Evolutionary conservation across 2,329 filamentous ascomycete species (phyloP).

Genomic region (Coleophoma eucalyptorum): DNA sequence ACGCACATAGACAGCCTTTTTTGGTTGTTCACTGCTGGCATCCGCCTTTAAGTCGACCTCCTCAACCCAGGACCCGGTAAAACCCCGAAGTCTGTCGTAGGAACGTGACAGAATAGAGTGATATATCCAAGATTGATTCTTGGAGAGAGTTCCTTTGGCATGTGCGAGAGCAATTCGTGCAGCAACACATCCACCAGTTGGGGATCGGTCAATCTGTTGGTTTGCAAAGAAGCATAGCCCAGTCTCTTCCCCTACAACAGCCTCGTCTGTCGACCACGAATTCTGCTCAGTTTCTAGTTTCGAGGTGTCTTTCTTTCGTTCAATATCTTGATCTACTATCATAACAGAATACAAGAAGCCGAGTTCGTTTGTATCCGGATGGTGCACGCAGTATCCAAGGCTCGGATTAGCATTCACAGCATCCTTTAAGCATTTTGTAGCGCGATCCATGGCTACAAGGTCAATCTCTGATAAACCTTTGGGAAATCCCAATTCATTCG

Average conservation of each 20-base stretch:
- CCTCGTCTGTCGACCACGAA: no score
- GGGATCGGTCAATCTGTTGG: constrained; percentile 1
- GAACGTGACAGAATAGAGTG: constrained; percentile 3
- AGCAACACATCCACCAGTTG: constrained; percentile 1
- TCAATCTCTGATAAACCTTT: not conserved
- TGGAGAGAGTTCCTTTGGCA: not conserved
- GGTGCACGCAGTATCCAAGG: not conserved
- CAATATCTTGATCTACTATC: not conserved
- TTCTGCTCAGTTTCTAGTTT: no score
- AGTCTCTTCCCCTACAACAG: not conserved
- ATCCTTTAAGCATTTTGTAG: not conserved
- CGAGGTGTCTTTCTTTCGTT: not conserved
- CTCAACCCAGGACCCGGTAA: not conserved
- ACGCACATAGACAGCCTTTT: not conserved
- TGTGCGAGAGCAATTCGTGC: constrained; percentile 3
- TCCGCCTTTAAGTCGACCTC: not conserved
- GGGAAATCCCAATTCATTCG: not conserved
- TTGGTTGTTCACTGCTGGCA: not conserved
- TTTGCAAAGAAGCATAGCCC: not conserved
- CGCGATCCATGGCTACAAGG: not conserved
- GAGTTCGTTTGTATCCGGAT: not conserved
- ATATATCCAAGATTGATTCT: not conserved
- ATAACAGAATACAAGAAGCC: not conserved
- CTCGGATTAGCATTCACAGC: not conserved
- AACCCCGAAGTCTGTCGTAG: not conserved